A percentile compares a stretch with the other conserved stretches of the same genome.
Conservation (phyloP, 2,329 filamentous ascomycete species). For the Fusarium ramigenum region DNA sequence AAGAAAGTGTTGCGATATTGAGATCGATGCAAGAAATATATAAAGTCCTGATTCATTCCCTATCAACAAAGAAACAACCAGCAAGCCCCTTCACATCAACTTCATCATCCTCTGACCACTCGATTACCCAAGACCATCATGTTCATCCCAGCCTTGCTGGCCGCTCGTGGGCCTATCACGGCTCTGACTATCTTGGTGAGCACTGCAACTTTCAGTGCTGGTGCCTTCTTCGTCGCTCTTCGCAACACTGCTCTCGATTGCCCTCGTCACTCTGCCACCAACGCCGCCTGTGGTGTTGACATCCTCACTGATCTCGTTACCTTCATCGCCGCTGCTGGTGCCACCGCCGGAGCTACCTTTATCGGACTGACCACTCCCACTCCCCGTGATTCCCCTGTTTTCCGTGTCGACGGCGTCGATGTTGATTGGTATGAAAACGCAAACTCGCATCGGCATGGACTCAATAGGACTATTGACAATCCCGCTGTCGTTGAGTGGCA, state of each 20-base stretch:
- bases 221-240: neutral
- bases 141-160: neutral
- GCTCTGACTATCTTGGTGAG: neutral
- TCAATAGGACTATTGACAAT: neutral
- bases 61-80: rapidly evolving
- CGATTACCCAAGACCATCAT: rapidly evolving
- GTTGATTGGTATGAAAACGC: neutral
- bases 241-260: neutral
- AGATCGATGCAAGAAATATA: neutral
- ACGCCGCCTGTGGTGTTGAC: neutral
- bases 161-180: neutral
- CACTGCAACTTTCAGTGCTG: neutral
- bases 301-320: neutral
- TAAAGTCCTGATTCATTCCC: neutral
- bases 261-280: neutral
- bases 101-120: neutral
- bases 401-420: neutral
- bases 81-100: neutral
- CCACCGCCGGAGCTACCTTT: neutral
- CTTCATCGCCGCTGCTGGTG: neutral
- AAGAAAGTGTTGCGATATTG: rapidly evolving
- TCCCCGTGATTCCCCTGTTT: neutral
- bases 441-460: neutral
- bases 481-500: neutral
- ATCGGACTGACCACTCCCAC: neutral